A percentile compares a stretch with the other conserved stretches of the same genome.
These are phyloP conservation scores for Drosera spatulata DNA, from an alignment of 179 eudicot species.

Conservation along the genomic window DNA sequence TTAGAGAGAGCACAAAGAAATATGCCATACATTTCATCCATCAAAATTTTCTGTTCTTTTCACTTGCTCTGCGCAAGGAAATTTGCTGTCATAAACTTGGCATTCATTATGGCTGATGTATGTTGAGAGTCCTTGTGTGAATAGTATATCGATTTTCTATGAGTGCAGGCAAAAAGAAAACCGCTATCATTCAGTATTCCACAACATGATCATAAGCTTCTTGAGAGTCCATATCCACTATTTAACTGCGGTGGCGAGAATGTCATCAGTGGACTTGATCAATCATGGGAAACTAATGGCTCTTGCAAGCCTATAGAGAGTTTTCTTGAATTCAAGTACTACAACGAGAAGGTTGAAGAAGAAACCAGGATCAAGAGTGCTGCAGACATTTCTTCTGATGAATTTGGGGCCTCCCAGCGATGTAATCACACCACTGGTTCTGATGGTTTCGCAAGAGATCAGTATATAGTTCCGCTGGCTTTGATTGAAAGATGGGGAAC, in stretches of 20 bases:
- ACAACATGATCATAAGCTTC: constrained; percentile 37
- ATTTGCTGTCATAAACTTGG: too few relatives aligned
- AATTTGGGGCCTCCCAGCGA: constrained; percentile 12
- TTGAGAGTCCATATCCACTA: constrained; percentile 48
- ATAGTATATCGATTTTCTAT: not conserved
- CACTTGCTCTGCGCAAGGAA: too few relatives aligned
- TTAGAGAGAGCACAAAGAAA: too few relatives aligned
- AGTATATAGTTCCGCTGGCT: constrained; percentile 51
- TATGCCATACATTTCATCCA: too few relatives aligned
- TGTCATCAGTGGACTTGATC: constrained; percentile 18
- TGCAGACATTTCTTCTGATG: constrained; percentile 8
- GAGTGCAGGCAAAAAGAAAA: constrained; percentile 75
- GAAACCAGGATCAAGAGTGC: constrained; percentile 10
- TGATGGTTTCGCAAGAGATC: constrained; percentile 23
- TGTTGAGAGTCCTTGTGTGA: too few relatives aligned
- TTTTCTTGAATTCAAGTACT: constrained; percentile 52
- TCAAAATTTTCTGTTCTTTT: too few relatives aligned
- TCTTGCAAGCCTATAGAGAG: constrained; percentile 51
- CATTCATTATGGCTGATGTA: too few relatives aligned
- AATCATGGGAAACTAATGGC: constrained; percentile 13
- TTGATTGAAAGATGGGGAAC: constrained; percentile 86
- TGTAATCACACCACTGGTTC: constrained; percentile 22
- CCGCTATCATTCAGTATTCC: constrained; percentile 38
- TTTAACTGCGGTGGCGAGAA: constrained; percentile 18
- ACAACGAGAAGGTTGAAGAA: constrained; percentile 8